Evolutionary conservation across 768 basidiomycete species (phyloP), one percentile per base, ranked within the genome.

Genomic region (Lactifluus volemus): DNA sequence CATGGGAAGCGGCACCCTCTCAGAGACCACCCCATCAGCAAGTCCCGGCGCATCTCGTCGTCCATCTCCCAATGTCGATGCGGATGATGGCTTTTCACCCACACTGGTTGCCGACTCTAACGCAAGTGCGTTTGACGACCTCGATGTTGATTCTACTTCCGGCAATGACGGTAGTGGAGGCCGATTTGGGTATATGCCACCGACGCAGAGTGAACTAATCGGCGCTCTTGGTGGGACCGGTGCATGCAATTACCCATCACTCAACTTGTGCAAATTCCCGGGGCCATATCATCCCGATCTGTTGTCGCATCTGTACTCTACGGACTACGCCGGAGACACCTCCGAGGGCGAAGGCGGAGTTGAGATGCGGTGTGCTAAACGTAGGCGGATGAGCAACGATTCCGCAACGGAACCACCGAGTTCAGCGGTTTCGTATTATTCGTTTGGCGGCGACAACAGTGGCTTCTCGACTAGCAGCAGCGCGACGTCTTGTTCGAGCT

Each of bases 211-310:
- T 1, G 88, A 81, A 70, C 71, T 81, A 50, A 69, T 81, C 69
- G 74, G 74, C 49, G 79, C 79, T 6, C 74, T 80, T 30, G 79
- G 78, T 25, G 64, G 67, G 12, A 70, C 70, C 51, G 56, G 63
- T 5, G 21, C 61, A 11, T 70, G 72, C 17, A 71, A 56, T 36
- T 73, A 65, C 70, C 69, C 67, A 60, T 74, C 11, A 78, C 77
- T 72, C 74, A 75, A 63, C 67, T 70, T 67, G 70, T 74, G 15
- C 17, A 65, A 47, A 52, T 89, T 78, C 71, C 85, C 88, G 5
- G 87, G 88, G 0, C 86, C 87, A 4, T 89, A 87, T 65, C 84
- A 88, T 63, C 85, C 86, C 3, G 88, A 89, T 67, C 83, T 86
- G 57, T 72, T 88, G 12, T 73, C 77, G 47, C 83, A 85, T 67